These are phyloP conservation scores for Phytophthora boehmeriae DNA, from an alignment of 352 stramenopile species.

Conservation along the genomic window DNA sequence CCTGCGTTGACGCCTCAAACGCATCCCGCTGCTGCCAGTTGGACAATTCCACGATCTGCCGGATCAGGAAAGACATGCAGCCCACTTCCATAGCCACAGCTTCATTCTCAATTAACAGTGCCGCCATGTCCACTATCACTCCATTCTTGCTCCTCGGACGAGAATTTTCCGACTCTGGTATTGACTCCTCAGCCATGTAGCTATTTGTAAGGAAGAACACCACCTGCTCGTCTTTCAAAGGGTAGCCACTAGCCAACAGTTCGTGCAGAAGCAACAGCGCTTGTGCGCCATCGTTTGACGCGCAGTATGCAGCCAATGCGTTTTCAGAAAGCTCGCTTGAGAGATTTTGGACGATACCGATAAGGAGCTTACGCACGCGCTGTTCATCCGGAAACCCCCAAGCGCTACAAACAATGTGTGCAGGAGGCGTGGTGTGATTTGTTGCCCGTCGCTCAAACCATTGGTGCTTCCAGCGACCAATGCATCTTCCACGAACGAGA, in stretches of 20 bases:
- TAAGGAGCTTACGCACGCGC: conserved; percentile 52
- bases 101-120: conserved; percentile 33
- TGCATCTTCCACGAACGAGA: conserved; percentile 45
- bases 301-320: conserved; percentile 64
- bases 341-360: conserved; percentile 45
- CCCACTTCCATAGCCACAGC: conserved; percentile 37
- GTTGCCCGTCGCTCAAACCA: conserved; percentile 6
- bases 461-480: conserved; percentile 11
- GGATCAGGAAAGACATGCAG: conserved; percentile 54
- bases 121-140: conserved; percentile 35
- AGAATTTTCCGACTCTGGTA: conserved; percentile 18
- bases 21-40: conserved; percentile 28
- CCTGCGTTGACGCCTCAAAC: conserved; percentile 23
- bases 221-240: conserved; percentile 58
- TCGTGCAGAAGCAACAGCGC: conserved; percentile 46
- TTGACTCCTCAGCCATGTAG: conserved; percentile 29
- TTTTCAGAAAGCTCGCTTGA: conserved; percentile 46
- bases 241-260: conserved; percentile 33
- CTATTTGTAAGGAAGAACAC: conserved; percentile 69
- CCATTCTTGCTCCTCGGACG: conserved; percentile 31
- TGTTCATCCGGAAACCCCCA: conserved; percentile 29
- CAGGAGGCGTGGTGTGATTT: conserved; percentile 53
- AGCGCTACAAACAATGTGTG: conserved; percentile 59
- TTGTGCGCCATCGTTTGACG: conserved; percentile 36
- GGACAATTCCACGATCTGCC: conserved; percentile 51